phyloP scores from a whole-genome alignment of 495 filamentous ascomycete species.

The Penicillium longicatenatum region DNA sequence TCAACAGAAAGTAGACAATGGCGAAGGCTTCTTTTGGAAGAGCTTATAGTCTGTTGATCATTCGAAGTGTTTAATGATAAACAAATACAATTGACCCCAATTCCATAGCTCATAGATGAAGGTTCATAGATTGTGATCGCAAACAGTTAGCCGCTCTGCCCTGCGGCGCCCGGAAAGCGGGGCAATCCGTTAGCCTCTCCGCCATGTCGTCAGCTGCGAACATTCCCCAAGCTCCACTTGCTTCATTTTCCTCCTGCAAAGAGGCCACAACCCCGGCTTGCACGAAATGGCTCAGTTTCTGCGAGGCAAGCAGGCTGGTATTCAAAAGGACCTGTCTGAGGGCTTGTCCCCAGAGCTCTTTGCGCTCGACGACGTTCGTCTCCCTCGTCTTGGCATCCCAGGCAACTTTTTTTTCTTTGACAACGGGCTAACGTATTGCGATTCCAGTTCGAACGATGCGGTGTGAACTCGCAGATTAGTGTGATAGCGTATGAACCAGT shows the following conservation, averaged over 20 bases:
- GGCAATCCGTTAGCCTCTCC: slow-evolving; percentile 34
- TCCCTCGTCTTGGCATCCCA: slow-evolving; percentile 48
- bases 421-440: slow-evolving; percentile 23
- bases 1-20: no score
- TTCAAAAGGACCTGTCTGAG: slow-evolving; percentile 86
- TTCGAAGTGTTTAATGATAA: no score
- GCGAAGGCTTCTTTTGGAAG: no score
- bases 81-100: no score
- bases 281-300: slow-evolving; percentile 77
- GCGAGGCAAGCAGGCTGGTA: slow-evolving; percentile 87
- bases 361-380: slow-evolving; percentile 72
- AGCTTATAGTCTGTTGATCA: no score
- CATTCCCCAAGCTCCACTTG: slow-evolving; percentile 22
- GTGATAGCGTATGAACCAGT: slow-evolving; percentile 87
- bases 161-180: slow-evolving; percentile 15
- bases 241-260: slow-evolving; percentile 17
- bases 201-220: slow-evolving; percentile 30
- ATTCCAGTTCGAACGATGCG: slow-evolving; percentile 71
- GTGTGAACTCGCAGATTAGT: slow-evolving; percentile 84
- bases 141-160: neutral
- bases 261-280: slow-evolving; percentile 8
- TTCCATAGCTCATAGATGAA: no score
- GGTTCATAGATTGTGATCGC: no score
- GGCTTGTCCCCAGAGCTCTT: slow-evolving; percentile 75
- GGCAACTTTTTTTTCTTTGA: slow-evolving; percentile 28